Percentiles rank a stretch among this genome's conserved stretches.
These are phyloP conservation scores for Arthrobotrys entomopaga DNA, from an alignment of 2,329 filamentous ascomycete species.

Conservation along the genomic window DNA sequence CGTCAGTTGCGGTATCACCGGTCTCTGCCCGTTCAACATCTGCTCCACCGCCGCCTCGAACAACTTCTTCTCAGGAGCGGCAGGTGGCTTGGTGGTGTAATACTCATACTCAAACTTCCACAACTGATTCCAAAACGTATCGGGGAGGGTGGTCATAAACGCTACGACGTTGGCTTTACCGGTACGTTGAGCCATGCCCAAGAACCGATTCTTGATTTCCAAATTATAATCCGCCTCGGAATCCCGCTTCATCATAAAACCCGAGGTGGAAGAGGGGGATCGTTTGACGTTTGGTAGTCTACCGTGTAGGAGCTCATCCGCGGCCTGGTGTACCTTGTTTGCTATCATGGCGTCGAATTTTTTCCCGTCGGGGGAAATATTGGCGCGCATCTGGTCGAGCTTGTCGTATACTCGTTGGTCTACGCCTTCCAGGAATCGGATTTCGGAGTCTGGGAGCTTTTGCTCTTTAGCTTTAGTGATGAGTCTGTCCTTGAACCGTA, in stretches of 20 bases:
- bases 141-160: slow-evolving; percentile 1
- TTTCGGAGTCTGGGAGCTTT: slow-evolving; percentile 5
- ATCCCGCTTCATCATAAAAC: neutral
- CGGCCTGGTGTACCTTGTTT: neutral
- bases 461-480: neutral
- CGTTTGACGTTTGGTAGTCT: slow-evolving; percentile 5
- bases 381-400: slow-evolving; percentile 6
- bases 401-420: slow-evolving; percentile 1
- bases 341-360: slow-evolving; percentile 5
- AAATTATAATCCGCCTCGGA: slow-evolving; percentile 10
- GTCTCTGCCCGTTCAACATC: slow-evolving; percentile 4
- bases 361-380: neutral
- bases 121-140: slow-evolving; percentile 13
- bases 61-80: slow-evolving; percentile 6
- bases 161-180: slow-evolving; percentile 4
- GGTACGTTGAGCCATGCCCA: neutral
- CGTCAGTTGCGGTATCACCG: slow-evolving; percentile 6
- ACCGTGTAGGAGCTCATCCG: slow-evolving; percentile 2
- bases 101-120: slow-evolving; percentile 22
- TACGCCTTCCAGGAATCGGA: slow-evolving; percentile 7
- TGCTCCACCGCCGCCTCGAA: slow-evolving; percentile 2
- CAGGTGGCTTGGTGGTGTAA: slow-evolving; percentile 12
- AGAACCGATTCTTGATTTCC: slow-evolving; percentile 11
- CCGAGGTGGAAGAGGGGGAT: neutral
- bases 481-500: slow-evolving; percentile 10